These are phyloP conservation scores for Rubia occidens DNA, from an alignment of 305 asterid genomes.

Conservation along the genomic window DNA sequence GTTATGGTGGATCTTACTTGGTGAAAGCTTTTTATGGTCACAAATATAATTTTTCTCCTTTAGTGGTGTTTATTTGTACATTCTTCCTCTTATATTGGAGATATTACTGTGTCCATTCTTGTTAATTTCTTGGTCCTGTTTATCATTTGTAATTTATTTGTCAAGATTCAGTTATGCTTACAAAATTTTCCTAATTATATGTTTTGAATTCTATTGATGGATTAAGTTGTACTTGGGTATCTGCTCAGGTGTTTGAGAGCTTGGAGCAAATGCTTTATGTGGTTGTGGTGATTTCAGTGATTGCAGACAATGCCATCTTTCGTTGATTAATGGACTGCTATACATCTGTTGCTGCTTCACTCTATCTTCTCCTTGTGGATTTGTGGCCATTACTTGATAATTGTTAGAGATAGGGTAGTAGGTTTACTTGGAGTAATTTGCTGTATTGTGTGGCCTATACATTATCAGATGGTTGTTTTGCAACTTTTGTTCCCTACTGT, in stretches of 20 bases:
- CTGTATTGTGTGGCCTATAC: slow-evolving; percentile 42
- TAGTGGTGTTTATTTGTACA: neutral
- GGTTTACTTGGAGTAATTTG: slow-evolving; percentile 33
- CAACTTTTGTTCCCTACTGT: slow-evolving; percentile 9
- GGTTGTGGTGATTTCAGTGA: slow-evolving; percentile 73
- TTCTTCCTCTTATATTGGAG: neutral
- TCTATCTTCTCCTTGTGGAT: slow-evolving; percentile 56
- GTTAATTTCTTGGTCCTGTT: neutral
- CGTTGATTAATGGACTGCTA: slow-evolving; percentile 72
- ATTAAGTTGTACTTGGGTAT: slow-evolving; percentile 41
- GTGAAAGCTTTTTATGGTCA: neutral
- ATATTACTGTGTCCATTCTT: neutral
- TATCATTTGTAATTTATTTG: neutral
- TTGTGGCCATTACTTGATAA: slow-evolving; percentile 32
- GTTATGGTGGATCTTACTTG: neutral
- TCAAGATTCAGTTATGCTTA: neutral
- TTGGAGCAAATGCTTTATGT: slow-evolving; percentile 80
- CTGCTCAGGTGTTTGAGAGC: slow-evolving; percentile 85
- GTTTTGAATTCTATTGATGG: slow-evolving; percentile 27
- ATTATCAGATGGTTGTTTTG: slow-evolving; percentile 12
- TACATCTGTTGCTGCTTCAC: slow-evolving; percentile 74
- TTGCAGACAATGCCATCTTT: slow-evolving; percentile 70
- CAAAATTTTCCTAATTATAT: slow-evolving; percentile 11
- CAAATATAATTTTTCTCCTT: neutral
- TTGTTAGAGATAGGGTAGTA: slow-evolving; percentile 39